These are phyloP conservation scores for Xanthoparmelia taractica DNA, from an alignment of 495 filamentous ascomycete species.

Conservation along the genomic window DNA sequence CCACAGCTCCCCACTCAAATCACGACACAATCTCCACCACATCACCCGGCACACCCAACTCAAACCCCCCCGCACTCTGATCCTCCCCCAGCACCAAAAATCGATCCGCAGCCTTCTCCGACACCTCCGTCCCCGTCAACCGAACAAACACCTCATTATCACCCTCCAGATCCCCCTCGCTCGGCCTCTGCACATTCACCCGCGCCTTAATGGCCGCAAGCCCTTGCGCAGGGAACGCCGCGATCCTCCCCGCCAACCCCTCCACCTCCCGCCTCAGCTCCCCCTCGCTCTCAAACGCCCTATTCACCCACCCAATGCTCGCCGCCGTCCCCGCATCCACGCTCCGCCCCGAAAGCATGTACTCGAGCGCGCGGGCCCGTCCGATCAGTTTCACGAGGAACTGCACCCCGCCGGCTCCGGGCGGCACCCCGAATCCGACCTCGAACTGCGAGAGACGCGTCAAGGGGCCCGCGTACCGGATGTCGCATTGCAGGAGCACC, in stretches of 20 bases:
- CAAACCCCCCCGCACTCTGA: neutral
- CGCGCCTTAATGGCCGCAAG: neutral
- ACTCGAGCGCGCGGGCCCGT: slow-evolving; percentile 14
- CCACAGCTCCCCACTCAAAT: too few relatives aligned
- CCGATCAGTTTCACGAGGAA: slow-evolving; percentile 11
- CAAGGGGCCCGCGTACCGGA: slow-evolving; percentile 28
- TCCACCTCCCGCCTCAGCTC: neutral
- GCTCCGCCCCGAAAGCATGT: slow-evolving; percentile 3
- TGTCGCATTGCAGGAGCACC: slow-evolving; percentile 23
- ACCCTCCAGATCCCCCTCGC: neutral
- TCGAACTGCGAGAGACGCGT: slow-evolving; percentile 21
- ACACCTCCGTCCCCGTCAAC: neutral
- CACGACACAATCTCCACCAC: slow-evolving; percentile 4
- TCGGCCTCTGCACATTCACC: slow-evolving; percentile 4
- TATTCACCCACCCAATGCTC: slow-evolving; percentile 9
- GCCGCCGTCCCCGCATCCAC: slow-evolving; percentile 9
- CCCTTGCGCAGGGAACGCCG: slow-evolving; percentile 1
- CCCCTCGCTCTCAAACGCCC: neutral
- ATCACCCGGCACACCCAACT: neutral
- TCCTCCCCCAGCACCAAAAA: neutral
- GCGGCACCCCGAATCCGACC: slow-evolving; percentile 5
- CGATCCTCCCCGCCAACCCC: slow-evolving; percentile 9
- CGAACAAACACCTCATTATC: neutral
- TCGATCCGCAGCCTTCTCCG: neutral
- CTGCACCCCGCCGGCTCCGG: slow-evolving; percentile 9